Evolutionary conservation across 2,329 filamentous ascomycete genomes (phyloP).

Genomic region (Penicillium sp.): DNA sequence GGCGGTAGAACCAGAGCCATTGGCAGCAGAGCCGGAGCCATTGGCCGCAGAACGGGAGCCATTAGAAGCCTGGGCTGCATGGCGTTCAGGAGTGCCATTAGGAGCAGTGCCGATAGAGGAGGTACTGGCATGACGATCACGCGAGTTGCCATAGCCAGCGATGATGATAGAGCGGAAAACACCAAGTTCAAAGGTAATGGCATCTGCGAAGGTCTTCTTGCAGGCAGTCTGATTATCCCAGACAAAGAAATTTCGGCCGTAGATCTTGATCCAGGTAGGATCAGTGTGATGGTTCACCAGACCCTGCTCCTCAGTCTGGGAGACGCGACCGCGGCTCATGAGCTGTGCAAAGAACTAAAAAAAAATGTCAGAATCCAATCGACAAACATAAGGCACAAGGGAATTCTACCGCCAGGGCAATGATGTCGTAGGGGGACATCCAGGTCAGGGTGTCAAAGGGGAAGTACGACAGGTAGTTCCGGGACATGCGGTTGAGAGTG

Average conservation of each 20-base stretch:
- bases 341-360: constrained; percentile 9
- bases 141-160: constrained; percentile 2
- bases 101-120: background rate
- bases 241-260: constrained; percentile 6
- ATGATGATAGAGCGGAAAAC: constrained; percentile 7
- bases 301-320: background rate
- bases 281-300: background rate
- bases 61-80: background rate
- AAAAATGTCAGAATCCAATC: background rate
- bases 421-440: constrained; percentile 18
- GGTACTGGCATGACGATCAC: background rate
- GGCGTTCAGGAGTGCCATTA: background rate
- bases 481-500: background rate
- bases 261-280: background rate
- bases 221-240: background rate
- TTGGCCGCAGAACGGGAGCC: background rate
- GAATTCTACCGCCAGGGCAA: constrained; percentile 26
- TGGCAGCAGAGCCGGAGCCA: too few species aligned
- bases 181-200: constrained; percentile 3
- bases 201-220: background rate
- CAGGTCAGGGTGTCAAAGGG: constrained; percentile 38
- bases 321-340: constrained; percentile 1
- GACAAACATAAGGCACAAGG: background rate
- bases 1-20: background rate
- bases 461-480: constrained; percentile 21